A percentile compares a stretch with the other conserved stretches of the same genome.
phyloP scores from a whole-genome alignment of 805 yeast genomes.

The Candida boleticola region DNA sequence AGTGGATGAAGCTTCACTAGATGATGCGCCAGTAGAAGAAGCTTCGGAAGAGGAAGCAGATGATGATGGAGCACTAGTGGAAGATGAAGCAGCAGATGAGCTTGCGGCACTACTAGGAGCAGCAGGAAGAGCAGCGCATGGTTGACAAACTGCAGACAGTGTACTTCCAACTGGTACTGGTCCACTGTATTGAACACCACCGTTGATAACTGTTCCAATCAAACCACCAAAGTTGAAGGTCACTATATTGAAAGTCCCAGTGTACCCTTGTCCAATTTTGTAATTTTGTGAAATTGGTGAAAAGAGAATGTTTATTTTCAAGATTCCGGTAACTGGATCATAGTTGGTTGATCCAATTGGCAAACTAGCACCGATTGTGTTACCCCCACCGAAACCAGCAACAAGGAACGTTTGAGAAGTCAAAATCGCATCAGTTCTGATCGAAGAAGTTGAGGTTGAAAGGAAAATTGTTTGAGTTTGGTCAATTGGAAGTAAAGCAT shows the following conservation, averaged over 20 bases:
- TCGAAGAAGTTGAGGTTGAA: slow-evolving; percentile 7
- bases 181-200: slow-evolving; percentile 11
- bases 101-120: slow-evolving; percentile 3
- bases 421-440: slow-evolving; percentile 14
- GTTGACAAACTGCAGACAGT: slow-evolving; percentile 4
- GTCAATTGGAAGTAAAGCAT: slow-evolving; percentile 13
- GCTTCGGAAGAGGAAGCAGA: slow-evolving; percentile 3
- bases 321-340: background rate
- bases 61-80: slow-evolving; percentile 4
- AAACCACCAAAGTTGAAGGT: slow-evolving; percentile 1
- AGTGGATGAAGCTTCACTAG: slow-evolving; percentile 1
- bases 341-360: background rate
- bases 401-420: slow-evolving; percentile 14
- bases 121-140: slow-evolving; percentile 5
- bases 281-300: background rate
- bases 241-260: background rate
- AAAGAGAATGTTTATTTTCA: background rate
- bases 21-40: slow-evolving; percentile 6
- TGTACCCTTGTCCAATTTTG: slow-evolving; percentile 2
- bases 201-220: slow-evolving; percentile 4
- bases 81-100: slow-evolving; percentile 5
- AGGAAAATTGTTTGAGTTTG: slow-evolving; percentile 15
- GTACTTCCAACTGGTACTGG: slow-evolving; percentile 8
- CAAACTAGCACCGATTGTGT: background rate
- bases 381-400: slow-evolving; percentile 4